phyloP scores from a whole-genome alignment of 2,329 filamentous ascomycete species.

The Calonectria ilicicola region DNA sequence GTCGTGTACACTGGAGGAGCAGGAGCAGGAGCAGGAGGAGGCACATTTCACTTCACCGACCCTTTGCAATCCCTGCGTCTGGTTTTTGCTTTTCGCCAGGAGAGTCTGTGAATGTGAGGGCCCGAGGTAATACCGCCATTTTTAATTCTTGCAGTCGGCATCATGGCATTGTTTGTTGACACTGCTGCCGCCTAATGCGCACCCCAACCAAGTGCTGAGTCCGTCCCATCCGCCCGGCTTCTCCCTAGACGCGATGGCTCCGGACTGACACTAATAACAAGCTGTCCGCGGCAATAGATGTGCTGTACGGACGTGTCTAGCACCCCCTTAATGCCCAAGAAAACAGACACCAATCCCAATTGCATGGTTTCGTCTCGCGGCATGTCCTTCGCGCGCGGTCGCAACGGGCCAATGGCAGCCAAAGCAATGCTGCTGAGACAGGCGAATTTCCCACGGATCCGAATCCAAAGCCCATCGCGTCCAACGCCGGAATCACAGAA shows the following conservation, averaged over 20 bases:
- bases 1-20: background rate
- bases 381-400: background rate
- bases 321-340: no score
- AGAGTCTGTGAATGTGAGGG: slow-evolving; percentile 1
- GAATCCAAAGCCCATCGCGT: background rate
- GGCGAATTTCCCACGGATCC: background rate
- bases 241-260: background rate
- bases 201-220: background rate
- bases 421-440: background rate
- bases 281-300: background rate
- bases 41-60: background rate
- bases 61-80: slow-evolving; percentile 5
- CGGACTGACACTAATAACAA: background rate
- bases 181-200: background rate
- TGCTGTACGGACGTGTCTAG: no score
- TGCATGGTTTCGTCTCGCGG: background rate
- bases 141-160: no score
- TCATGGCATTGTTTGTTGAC: background rate
- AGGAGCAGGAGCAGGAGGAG: no score
- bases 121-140: slow-evolving; percentile 18
- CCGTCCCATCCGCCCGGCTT: slow-evolving; percentile 13
- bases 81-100: background rate
- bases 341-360: background rate
- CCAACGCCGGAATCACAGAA: background rate
- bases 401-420: background rate